These are phyloP conservation scores for Termitomyces titanicus DNA, from an alignment of 768 basidiomycete species.

Conservation along the genomic window DNA sequence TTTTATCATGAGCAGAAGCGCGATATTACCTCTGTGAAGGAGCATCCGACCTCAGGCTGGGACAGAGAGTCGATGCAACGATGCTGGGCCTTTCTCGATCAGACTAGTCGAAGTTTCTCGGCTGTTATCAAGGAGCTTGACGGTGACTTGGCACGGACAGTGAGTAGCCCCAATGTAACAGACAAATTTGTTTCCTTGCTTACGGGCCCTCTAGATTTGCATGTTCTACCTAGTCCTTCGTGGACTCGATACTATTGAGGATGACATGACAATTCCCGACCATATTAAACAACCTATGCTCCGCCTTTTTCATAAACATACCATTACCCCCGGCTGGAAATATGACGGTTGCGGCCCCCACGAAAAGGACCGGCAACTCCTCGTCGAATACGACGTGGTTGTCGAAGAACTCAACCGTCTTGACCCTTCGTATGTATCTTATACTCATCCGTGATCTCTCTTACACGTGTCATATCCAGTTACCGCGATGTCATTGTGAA, in stretches of 20 bases:
- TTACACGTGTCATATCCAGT: slow-evolving; percentile 28
- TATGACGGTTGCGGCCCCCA: slow-evolving; percentile 78
- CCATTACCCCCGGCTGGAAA: slow-evolving; percentile 81
- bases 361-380: slow-evolving; percentile 84
- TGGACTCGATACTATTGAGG: slow-evolving; percentile 95
- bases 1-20: slow-evolving; percentile 79
- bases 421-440: slow-evolving; percentile 48
- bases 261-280: slow-evolving; percentile 95
- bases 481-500: slow-evolving; percentile 80
- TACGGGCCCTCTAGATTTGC: slow-evolving; percentile 59
- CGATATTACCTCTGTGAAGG: slow-evolving; percentile 72
- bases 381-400: slow-evolving; percentile 79
- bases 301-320: slow-evolving; percentile 76
- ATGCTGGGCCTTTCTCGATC: slow-evolving; percentile 89
- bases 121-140: slow-evolving; percentile 96
- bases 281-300: slow-evolving; percentile 82
- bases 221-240: slow-evolving; percentile 94
- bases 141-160: slow-evolving; percentile 88
- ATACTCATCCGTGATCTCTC: not conserved
- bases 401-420: slow-evolving; percentile 78
- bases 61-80: slow-evolving; percentile 81
- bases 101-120: slow-evolving; percentile 86
- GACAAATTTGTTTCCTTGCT: not conserved
- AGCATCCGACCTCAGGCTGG: slow-evolving; percentile 82
- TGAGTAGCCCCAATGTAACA: slow-evolving; percentile 39